Evolutionary conservation across 306 rosid species (phyloP), one percentile per base, ranked within the genome.

Genomic region (Lablab purpureus): DNA sequence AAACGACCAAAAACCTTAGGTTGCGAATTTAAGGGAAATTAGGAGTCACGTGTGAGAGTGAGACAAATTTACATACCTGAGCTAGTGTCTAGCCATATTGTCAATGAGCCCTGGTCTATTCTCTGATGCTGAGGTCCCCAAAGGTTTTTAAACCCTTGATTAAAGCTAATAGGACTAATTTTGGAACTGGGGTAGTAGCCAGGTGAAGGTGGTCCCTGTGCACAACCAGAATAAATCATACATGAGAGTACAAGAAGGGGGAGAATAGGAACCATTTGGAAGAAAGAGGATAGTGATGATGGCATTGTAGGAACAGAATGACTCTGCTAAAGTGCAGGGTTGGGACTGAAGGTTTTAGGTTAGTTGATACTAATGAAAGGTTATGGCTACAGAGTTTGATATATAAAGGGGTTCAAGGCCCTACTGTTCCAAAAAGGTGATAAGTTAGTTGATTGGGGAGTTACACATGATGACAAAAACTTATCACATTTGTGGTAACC

Each of bases 81-180:
- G 71, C n/a, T 74, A 27, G 76, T 76, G 75, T 95, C 99, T 60
- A 95, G 99, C 96, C 93, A 93, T 51, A 95, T 80, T 14, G 91
- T 90, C 62, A 95, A 19, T 18, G 89, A 13, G 59, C 56, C 90
- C 50, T 91, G 92, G 87, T 91, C 97, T 22, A 85, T 13, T 49
- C 25, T 91, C 64, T 93, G 98, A 75, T 95, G 97, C 82, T 91
- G 85, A 76, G 92, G 86, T 77, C 98, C 98, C 99, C 99, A 95
- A 2, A 82, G 92, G 83, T 88, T 93, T 83, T 83, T 78, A 66
- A 84, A 91, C 0, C 89, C 94, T 72, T 90, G 93, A 76, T 73
- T 72, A 54, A 95, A 95, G 60, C 62, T 76, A 18, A 88, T n/a
- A 58, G 98, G 76, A 14, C 73, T 83, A 27, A 93, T 77, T 65